Base-by-base conservation (phyloP, 1,284 basidiomycete species). In the Austroboletus niveus region DNA sequence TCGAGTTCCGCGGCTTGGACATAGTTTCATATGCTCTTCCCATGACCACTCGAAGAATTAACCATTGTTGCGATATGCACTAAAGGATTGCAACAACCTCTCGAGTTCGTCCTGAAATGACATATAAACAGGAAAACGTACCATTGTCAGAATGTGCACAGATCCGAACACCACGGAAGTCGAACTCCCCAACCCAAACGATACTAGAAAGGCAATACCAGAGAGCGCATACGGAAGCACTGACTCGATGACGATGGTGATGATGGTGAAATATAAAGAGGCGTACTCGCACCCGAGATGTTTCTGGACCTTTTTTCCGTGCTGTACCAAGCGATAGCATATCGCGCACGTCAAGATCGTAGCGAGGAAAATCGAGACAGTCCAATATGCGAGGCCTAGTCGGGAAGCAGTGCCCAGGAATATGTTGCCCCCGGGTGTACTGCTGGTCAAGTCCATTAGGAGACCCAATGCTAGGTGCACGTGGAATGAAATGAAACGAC, bases 51-150 rank as follows among this genome's bases (percentile, higher is more conserved):
- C 58, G 51, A 11, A 66, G 49, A 42, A 68, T 66, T 24, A 69
- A 31, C 44, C 64, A 51, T 34, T 69, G 66, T 1, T 66, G 66
- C 15, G 63, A 69, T 53, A 69, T 61, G 27, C 59, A 64, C 63
- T 69, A 39, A 39, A 5, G 5, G n/a, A 17, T 17, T 39, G 12
- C 11, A 11, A 8, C 36, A 39, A 4, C 1, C n/a, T n/a, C 11
- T 39, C 17, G 11, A 39, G 11, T 2, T 24, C 22, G 48, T 6
- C 7, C 2, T 32, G 27, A 24, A n/a, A 32, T 12, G 9, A 32
- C 7, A 5, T 4, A n/a, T n/a, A 4, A n/a, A 14, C 20, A 11
- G 15, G 7, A 29, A 14, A 5, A 48, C 45, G 12, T 5, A 69
- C 65, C 55, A 57, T 68, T 47, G 63, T 54, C 46, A 56, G 7